These are phyloP conservation scores for Vitis amurensis DNA, from an alignment of 164 flowering plant species.

Conservation along the genomic window DNA sequence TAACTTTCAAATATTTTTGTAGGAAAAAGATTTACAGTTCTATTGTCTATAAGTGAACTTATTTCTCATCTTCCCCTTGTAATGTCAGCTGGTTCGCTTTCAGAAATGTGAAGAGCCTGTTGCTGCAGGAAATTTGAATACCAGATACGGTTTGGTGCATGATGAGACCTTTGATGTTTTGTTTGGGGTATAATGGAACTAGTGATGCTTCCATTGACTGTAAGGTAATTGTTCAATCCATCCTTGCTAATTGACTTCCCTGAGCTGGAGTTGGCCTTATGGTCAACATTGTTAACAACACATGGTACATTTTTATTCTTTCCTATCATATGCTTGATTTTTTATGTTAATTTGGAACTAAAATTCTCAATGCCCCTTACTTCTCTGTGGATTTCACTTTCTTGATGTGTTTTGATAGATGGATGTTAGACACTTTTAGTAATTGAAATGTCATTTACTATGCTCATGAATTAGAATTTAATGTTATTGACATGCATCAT, in stretches of 20 bases:
- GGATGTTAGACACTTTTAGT: not conserved
- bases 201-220: conserved; percentile 24
- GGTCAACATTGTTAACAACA: too few relatives aligned
- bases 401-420: not conserved
- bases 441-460: not conserved
- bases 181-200: conserved; percentile 29
- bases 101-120: conserved; percentile 36
- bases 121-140: conserved; percentile 29
- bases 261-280: too few relatives aligned
- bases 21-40: not conserved
- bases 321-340: too few relatives aligned
- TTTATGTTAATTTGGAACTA: not conserved
- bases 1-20: not conserved
- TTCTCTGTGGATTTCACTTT: not conserved
- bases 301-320: too few relatives aligned
- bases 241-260: not conserved
- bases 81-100: conserved; percentile 38
- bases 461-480: too few relatives aligned
- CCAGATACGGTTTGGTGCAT: conserved; percentile 26
- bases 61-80: conserved; percentile 1
- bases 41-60: not conserved
- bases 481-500: too few relatives aligned
- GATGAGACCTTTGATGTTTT: conserved; percentile 33
- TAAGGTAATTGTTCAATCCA: conserved; percentile 41
- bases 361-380: not conserved